Evolutionary conservation across 345 rosid species (phyloP).

Genomic region (Lepidium africanum): DNA sequence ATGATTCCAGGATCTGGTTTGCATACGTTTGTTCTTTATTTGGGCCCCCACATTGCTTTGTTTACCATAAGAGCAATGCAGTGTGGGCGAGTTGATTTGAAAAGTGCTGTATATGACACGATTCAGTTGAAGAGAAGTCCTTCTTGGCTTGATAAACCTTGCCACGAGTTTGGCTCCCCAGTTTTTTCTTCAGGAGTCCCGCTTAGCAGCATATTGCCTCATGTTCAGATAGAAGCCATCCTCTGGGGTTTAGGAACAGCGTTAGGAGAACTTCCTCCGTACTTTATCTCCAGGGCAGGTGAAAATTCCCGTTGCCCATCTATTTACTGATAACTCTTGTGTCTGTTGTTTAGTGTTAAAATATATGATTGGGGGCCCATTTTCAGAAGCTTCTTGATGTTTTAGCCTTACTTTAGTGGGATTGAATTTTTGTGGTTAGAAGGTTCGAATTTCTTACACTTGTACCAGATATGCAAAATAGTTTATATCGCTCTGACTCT

Average conservation of each 20-base stretch:
- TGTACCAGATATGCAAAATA: not conserved
- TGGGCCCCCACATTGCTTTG: conserved; percentile 92
- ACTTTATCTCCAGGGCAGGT: conserved; percentile 97
- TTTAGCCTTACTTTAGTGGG: not conserved
- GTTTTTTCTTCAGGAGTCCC: conserved; percentile 64
- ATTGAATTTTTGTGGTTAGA: not conserved
- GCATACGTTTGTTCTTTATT: conserved; percentile 95
- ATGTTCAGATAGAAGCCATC: conserved; percentile 76
- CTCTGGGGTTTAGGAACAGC: conserved; percentile 98
- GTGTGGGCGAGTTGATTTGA: conserved; percentile 86
- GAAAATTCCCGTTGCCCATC: not conserved
- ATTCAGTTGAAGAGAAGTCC: conserved; percentile 79
- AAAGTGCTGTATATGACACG: conserved; percentile 82
- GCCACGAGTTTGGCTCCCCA: conserved; percentile 75
- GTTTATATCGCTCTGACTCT: not conserved
- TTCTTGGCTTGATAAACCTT: conserved; percentile 83
- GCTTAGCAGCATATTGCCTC: conserved; percentile 79
- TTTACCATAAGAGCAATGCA: conserved; percentile 87
- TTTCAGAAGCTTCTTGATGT: not conserved
- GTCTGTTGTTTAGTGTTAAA: not conserved
- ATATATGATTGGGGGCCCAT: not conserved
- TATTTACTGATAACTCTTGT: not conserved
- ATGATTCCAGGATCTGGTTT: conserved; percentile 73
- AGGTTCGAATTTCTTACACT: not conserved
- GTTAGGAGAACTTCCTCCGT: conserved; percentile 97